These are phyloP conservation scores for Cocos nucifera DNA, from an alignment of 176 grass and related monocot genomes.

Conservation along the genomic window DNA sequence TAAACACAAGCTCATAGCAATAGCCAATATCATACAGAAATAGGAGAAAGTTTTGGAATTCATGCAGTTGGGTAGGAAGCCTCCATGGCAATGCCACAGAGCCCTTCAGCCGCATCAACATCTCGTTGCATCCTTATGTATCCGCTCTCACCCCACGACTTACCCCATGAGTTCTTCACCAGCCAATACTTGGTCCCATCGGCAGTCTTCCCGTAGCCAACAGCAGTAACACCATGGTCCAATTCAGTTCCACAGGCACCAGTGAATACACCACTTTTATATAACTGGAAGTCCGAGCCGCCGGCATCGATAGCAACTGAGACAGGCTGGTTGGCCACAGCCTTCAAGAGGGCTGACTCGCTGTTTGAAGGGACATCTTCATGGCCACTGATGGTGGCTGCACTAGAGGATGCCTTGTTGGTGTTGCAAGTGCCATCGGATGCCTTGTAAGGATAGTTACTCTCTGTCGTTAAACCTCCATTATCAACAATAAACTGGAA, in stretches of 20 bases:
- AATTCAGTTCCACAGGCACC: conserved; percentile 40
- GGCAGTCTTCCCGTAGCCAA: conserved; percentile 30
- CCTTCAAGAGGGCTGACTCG: conserved; percentile 26
- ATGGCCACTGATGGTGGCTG: conserved; percentile 37
- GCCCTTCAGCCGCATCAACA: conserved; percentile 25
- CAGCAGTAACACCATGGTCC: conserved; percentile 36
- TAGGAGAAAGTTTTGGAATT: background rate
- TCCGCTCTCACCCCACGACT: conserved; percentile 38
- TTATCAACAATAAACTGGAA: conserved; percentile 10
- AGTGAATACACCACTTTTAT: conserved; percentile 32
- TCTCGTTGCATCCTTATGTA: conserved; percentile 47
- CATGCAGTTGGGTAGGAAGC: conserved; percentile 38
- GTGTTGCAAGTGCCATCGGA: background rate
- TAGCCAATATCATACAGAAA: no score
- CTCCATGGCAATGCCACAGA: conserved; percentile 46
- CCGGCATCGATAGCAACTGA: conserved; percentile 35
- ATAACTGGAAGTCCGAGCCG: conserved; percentile 45
- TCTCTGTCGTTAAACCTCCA: background rate
- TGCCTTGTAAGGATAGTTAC: conserved; percentile 11
- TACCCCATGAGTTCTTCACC: conserved; percentile 59
- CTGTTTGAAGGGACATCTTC: conserved; percentile 30
- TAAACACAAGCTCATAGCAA: no score
- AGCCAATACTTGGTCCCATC: conserved; percentile 38
- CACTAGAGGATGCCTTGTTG: background rate
- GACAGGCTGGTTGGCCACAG: conserved; percentile 33